A percentile compares a stretch with the other conserved stretches of the same genome.
phyloP scores from a whole-genome alignment of 352 stramenopile species.

The Globisporangium megalacanthum region DNA sequence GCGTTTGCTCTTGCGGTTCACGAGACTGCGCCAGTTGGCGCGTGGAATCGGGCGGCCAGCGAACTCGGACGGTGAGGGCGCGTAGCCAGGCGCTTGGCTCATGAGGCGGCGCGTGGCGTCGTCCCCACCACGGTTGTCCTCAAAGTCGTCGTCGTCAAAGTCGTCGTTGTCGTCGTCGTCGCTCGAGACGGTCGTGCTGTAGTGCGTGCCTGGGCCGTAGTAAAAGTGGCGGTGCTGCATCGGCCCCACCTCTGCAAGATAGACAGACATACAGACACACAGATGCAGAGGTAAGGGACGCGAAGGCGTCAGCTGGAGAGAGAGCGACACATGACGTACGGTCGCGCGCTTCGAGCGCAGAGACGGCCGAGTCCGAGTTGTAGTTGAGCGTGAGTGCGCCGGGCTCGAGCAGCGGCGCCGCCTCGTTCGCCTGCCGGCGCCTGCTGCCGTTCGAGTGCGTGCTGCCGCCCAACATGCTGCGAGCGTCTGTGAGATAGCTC shows the following conservation, averaged over 20 bases:
- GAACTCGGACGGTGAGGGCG: slow-evolving; percentile 15
- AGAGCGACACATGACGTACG: slow-evolving; percentile 8
- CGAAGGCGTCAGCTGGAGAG: neutral
- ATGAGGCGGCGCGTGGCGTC: slow-evolving; percentile 19
- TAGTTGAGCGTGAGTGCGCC: slow-evolving; percentile 66
- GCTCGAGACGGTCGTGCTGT: slow-evolving; percentile 33
- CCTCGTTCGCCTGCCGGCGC: slow-evolving; percentile 19
- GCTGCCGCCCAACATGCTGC: slow-evolving; percentile 6
- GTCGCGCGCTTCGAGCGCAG: slow-evolving; percentile 37
- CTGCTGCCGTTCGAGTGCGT: slow-evolving; percentile 13
- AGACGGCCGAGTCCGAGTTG: slow-evolving; percentile 83
- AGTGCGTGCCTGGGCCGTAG: slow-evolving; percentile 49
- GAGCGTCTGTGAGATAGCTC: neutral
- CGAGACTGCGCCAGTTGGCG: slow-evolving; percentile 52
- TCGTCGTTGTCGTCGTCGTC: slow-evolving; percentile 37
- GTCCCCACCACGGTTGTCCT: neutral
- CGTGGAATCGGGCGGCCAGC: slow-evolving; percentile 29
- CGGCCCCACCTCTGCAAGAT: slow-evolving; percentile 7
- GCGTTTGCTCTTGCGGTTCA: slow-evolving; percentile 42
- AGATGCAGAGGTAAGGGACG: neutral
- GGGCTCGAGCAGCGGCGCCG: slow-evolving; percentile 43
- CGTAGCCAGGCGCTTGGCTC: slow-evolving; percentile 37
- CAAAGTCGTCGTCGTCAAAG: slow-evolving; percentile 11
- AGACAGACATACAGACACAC: neutral
- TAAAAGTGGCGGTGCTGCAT: slow-evolving; percentile 48